Evolutionary conservation across 176 grass and related monocot genomes (phyloP), one percentile per base, ranked within the genome.

Genomic region (Oryza rufipogon): DNA sequence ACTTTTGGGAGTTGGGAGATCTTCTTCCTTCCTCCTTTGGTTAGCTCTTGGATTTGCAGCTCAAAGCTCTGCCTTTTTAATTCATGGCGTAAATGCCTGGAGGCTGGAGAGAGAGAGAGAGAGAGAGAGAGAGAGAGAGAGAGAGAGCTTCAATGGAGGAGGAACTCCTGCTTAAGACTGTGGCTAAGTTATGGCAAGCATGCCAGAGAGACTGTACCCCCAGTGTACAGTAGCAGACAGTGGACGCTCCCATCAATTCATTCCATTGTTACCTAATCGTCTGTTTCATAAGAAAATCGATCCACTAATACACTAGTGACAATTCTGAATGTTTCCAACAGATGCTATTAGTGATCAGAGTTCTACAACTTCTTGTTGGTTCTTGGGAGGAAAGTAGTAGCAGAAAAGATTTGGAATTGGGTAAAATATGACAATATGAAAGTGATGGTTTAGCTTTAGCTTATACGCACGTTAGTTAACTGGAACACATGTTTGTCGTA

Each of bases 401-500:
- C n/a, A n/a, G 54, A 58, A n/a, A 58, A 58, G 17, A 58, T n/a
- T 58, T 58, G 54, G 20, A 4, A 1, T 6, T 22, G 56, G 49
- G 7, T 23, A 36, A n/a, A 32, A 32, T 32, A 32, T 32, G 30
- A 32, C 30, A 32, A 19, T 33, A 68, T 48, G 44, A 45, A 46
- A 16, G 22, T 46, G 69, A 48, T 51, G 16, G 69, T 48, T 11
- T 44, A 36, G 33, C 34, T 20, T 87, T 45, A 42, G n/a, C 16
- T 58, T 78, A 87, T 17, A n/a, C 22, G 14, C 32, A 72, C 74
- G 70, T 72, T 47, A 46, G 23, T 86, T 61, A 16, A 69, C 61
- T 38, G 22, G 60, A 64, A 47, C 71, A 20, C 64, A 7, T 13
- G 13, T 38, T 38, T 38, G 36, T 5, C 48, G 52, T 46, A 34